phyloP scores from a whole-genome alignment of 2,329 filamentous ascomycete species.

The Cytospora piceae region DNA sequence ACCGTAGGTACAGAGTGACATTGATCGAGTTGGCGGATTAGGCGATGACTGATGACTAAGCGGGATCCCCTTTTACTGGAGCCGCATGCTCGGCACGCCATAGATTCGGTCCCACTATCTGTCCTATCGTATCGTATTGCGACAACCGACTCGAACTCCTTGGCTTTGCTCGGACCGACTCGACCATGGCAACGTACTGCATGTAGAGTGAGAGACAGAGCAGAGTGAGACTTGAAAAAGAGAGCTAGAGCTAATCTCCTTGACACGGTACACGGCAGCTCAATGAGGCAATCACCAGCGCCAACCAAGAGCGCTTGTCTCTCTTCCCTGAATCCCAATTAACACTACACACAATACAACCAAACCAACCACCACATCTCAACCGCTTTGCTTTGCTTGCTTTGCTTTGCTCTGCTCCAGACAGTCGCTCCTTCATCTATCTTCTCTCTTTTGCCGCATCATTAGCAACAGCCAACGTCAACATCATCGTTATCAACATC shows the following conservation, averaged over 20 bases:
- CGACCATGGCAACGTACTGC: slow-evolving; percentile 3
- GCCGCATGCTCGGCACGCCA: no score
- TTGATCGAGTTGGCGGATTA: no score
- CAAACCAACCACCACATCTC: not conserved
- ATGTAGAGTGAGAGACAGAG: not conserved
- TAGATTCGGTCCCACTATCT: no score
- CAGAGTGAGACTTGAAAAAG: no score
- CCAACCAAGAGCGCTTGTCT: slow-evolving; percentile 25
- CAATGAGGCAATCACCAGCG: slow-evolving; percentile 28
- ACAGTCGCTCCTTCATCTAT: slow-evolving; percentile 17
- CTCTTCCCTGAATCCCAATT: slow-evolving; percentile 11
- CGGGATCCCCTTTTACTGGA: no score
- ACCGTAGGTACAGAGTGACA: no score
- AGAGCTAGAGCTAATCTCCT: not conserved
- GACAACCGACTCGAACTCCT: not conserved
- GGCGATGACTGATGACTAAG: no score
- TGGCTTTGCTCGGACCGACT: not conserved
- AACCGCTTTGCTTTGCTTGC: no score
- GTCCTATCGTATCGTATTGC: not conserved
- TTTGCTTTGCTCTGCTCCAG: not conserved
- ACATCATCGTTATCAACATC: no score
- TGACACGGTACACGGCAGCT: slow-evolving; percentile 6
- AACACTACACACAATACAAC: not conserved
- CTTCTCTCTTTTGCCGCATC: slow-evolving; percentile 1
- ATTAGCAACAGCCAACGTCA: not conserved